Percentiles rank a stretch among this genome's conserved stretches.
phyloP scores from a whole-genome alignment of 2,329 filamentous ascomycete species.

The Diplodia intermedia region DNA sequence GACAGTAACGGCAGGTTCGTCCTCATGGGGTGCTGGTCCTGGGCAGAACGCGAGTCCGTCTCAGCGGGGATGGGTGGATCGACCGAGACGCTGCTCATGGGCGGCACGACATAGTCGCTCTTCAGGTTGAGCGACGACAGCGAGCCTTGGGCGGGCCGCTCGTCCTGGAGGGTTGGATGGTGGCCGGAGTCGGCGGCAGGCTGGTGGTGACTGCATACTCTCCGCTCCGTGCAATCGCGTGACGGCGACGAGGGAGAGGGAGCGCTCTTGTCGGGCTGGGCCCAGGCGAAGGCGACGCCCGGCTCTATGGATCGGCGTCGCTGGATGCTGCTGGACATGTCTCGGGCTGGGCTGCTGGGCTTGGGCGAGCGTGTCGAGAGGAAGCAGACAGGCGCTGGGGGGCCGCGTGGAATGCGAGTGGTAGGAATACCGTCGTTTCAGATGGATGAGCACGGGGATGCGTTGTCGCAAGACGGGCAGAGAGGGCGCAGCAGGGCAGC shows the following conservation, averaged over 20 bases:
- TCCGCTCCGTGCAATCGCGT: slow-evolving; percentile 16
- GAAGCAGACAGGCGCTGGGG: slow-evolving; percentile 4
- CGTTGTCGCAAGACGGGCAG: slow-evolving; percentile 19
- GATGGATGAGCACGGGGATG: slow-evolving; percentile 25
- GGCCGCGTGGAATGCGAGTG: slow-evolving; percentile 26
- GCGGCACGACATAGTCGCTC: slow-evolving; percentile 32
- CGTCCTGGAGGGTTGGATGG: slow-evolving; percentile 6
- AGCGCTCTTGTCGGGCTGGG: slow-evolving; percentile 22
- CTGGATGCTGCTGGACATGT: slow-evolving; percentile 29
- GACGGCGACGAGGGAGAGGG: slow-evolving; percentile 21
- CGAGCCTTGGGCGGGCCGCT: slow-evolving; percentile 11
- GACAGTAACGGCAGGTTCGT: slow-evolving; percentile 31
- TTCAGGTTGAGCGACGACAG: slow-evolving; percentile 31
- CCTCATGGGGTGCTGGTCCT: slow-evolving; percentile 33
- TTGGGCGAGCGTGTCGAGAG: neutral
- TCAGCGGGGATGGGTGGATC: slow-evolving; percentile 32
- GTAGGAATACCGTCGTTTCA: slow-evolving; percentile 27
- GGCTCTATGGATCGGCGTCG: slow-evolving; percentile 32
- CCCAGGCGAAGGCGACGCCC: slow-evolving; percentile 29
- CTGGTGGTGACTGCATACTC: slow-evolving; percentile 25
- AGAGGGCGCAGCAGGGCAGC: neutral
- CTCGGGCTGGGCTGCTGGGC: neutral
- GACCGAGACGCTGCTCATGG: slow-evolving; percentile 33
- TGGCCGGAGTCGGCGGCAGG: slow-evolving; percentile 9
- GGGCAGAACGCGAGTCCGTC: slow-evolving; percentile 31